Percentiles rank a stretch among this genome's conserved stretches.
Conservation (phyloP, 2,329 filamentous ascomycete species). For the Apiospora kogelbergensis region DNA sequence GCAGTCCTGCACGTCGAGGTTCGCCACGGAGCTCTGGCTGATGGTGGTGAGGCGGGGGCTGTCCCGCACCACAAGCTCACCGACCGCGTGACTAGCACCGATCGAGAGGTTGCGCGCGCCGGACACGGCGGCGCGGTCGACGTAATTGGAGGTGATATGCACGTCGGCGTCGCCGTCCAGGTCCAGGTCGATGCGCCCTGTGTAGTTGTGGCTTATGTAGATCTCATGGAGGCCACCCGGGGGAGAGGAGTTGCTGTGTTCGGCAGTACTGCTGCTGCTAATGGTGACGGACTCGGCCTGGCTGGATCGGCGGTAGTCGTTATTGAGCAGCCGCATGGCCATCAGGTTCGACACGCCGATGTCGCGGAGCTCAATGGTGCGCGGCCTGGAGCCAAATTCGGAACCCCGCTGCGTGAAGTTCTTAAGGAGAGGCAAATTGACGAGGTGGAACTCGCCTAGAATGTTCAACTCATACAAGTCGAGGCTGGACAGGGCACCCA, state of each 20-base stretch:
- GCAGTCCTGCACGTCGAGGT: neutral
- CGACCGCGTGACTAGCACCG: neutral
- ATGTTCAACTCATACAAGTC: neutral
- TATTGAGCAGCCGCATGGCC: neutral
- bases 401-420: neutral
- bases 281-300: neutral
- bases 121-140: neutral
- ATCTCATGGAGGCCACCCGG: neutral
- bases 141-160: neutral
- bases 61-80: neutral
- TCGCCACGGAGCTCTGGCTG: neutral
- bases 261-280: neutral
- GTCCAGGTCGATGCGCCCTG: neutral
- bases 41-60: neutral
- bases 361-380: neutral
- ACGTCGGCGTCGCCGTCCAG: neutral
- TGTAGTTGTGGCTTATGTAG: neutral
- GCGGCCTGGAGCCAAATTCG: neutral
- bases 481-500: neutral
- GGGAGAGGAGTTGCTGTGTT: neutral
- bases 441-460: neutral
- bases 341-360: neutral
- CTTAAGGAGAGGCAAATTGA: neutral
- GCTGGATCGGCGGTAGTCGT: neutral
- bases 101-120: neutral